Evolutionary conservation across 139 green algal genomes (phyloP).

Genomic region (Coccomyxa sp.): DNA sequence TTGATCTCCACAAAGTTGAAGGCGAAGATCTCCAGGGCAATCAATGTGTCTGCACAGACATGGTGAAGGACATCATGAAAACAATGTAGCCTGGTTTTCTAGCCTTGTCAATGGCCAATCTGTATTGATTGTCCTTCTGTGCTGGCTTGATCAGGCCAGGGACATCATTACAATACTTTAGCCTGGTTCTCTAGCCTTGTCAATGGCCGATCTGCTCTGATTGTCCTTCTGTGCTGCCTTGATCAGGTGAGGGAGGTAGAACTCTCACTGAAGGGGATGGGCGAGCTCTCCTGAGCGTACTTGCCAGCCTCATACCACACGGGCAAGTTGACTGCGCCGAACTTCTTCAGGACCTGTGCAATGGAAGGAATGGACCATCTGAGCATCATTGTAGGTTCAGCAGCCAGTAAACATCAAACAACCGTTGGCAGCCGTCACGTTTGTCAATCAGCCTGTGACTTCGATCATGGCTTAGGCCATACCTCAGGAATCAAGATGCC

Average conservation of each 20-base stretch:
- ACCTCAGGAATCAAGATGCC: conserved; percentile 78
- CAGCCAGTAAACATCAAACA: conserved; percentile 4
- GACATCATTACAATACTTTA: not conserved
- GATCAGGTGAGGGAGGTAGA: not conserved
- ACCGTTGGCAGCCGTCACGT: conserved; percentile 19
- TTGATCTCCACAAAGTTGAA: conserved; percentile 83
- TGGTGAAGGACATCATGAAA: not conserved
- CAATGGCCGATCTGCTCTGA: too few species aligned
- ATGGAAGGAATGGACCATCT: too few species aligned
- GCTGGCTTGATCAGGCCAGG: too few species aligned
- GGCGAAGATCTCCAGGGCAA: conserved; percentile 69
- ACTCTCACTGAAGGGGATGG: not conserved
- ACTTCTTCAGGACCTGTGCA: not conserved
- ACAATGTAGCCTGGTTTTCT: too few species aligned
- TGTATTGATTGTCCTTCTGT: too few species aligned
- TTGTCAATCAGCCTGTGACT: conserved; percentile 70
- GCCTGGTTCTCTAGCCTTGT: too few species aligned
- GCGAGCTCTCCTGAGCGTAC: not conserved
- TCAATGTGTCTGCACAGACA: conserved; percentile 38
- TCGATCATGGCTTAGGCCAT: conserved; percentile 55
- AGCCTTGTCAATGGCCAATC: too few species aligned
- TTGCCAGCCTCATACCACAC: not conserved
- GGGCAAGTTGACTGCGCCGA: not conserved
- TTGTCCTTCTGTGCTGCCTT: too few species aligned
- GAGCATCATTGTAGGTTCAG: not conserved